A percentile compares a stretch with the other conserved stretches of the same genome.
phyloP scores from a whole-genome alignment of 2,329 filamentous ascomycete genomes.

The Geosmithia morbida region DNA sequence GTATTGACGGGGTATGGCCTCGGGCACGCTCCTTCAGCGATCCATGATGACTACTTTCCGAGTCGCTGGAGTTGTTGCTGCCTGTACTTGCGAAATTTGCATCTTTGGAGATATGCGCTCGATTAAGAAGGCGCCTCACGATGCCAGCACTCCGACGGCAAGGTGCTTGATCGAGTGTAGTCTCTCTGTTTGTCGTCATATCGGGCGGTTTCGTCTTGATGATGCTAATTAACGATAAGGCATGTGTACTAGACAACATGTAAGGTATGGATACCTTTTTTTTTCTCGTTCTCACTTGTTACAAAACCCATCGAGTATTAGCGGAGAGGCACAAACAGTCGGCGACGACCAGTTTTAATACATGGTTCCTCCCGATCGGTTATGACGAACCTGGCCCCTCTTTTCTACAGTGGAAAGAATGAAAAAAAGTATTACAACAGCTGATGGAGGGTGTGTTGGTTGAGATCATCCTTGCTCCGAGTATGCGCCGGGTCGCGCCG shows the following conservation, averaged over 20 bases:
- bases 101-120: conserved; percentile 1
- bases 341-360: neutral
- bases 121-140: conserved; percentile 3
- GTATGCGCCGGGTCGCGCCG: neutral
- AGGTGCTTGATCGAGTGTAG: neutral
- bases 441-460: neutral
- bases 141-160: neutral
- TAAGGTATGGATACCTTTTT: neutral
- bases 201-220: neutral
- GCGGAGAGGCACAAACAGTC: neutral
- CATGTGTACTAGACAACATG: neutral
- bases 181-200: neutral
- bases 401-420: neutral
- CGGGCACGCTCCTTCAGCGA: neutral
- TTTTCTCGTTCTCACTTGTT: neutral
- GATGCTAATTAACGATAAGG: neutral
- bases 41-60: neutral
- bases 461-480: neutral
- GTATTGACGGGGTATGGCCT: neutral
- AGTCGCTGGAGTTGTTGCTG: neutral
- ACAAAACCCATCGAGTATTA: neutral
- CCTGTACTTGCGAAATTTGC: neutral
- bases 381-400: neutral
- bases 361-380: neutral
- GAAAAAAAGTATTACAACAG: neutral